These are phyloP conservation scores for Phylloporus rhodoxanthus DNA, from an alignment of 768 basidiomycete species.

Conservation along the genomic window DNA sequence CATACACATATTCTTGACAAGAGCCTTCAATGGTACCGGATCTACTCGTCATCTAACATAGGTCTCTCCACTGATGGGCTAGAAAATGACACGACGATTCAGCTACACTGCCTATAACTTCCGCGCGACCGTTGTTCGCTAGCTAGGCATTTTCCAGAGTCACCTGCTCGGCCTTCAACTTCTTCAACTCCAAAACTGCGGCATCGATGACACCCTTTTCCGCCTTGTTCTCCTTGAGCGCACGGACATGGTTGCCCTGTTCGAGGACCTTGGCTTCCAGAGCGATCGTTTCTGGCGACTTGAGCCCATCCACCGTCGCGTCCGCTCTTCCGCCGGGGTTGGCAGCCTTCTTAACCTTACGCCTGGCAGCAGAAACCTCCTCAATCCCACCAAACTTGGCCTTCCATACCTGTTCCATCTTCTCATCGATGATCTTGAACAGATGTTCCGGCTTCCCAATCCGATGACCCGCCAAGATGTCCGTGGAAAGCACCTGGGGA, in stretches of 20 bases:
- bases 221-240: constrained; percentile 48
- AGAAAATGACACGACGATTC: neutral
- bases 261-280: constrained; percentile 69
- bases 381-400: constrained; percentile 69
- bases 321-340: constrained; percentile 44
- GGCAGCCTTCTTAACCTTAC: constrained; percentile 51
- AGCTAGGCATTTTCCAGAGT: constrained; percentile 12
- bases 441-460: constrained; percentile 85
- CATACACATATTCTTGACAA: too few species aligned
- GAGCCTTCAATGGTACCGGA: too few species aligned
- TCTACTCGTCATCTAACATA: too few species aligned
- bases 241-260: constrained; percentile 70
- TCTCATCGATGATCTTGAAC: constrained; percentile 92
- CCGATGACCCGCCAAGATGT: constrained; percentile 81
- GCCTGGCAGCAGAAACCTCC: constrained; percentile 40
- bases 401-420: constrained; percentile 79
- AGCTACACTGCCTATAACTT: neutral
- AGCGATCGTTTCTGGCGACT: constrained; percentile 65
- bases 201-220: constrained; percentile 40
- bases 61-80: neutral
- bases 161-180: constrained; percentile 53
- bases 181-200: constrained; percentile 61
- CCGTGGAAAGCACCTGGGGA: constrained; percentile 65
- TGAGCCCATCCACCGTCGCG: constrained; percentile 43
- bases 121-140: neutral